A percentile compares a stretch with the other conserved stretches of the same genome.
Conservation (phyloP, 352 stramenopile genomes). For the Bremia lactucae region DNA sequence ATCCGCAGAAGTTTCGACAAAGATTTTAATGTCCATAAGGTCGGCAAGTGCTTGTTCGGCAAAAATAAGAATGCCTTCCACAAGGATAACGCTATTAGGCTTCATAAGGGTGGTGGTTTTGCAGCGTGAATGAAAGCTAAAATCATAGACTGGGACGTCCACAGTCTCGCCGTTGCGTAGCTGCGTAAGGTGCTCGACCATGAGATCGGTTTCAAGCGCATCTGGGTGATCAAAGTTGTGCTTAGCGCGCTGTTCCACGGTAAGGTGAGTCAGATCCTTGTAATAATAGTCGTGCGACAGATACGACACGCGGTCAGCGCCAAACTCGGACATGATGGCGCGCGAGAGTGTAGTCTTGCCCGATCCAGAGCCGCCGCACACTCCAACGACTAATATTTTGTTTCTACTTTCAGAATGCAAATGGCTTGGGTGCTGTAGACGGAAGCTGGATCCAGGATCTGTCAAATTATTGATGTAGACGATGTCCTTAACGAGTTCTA, state of each 20-base stretch:
- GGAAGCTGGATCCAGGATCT: slow-evolving; percentile 29
- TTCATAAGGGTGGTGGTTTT: slow-evolving; percentile 66
- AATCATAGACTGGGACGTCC: slow-evolving; percentile 91
- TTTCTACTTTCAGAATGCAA: slow-evolving; percentile 43
- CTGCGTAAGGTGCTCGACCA: slow-evolving; percentile 86
- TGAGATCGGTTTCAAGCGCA: slow-evolving; percentile 90
- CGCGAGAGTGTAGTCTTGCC: slow-evolving; percentile 88
- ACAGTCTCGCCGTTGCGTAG: slow-evolving; percentile 83
- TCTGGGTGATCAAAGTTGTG: slow-evolving; percentile 98
- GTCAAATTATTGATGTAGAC: slow-evolving; percentile 77
- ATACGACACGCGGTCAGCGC: slow-evolving; percentile 84
- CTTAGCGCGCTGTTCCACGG: slow-evolving; percentile 78
- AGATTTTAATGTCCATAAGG: slow-evolving; percentile 96
- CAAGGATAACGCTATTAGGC: slow-evolving; percentile 88
- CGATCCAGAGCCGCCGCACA: slow-evolving; percentile 86
- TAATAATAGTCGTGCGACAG: slow-evolving; percentile 97
- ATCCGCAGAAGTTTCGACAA: slow-evolving; percentile 92
- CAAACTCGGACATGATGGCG: slow-evolving; percentile 85
- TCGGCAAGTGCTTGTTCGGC: slow-evolving; percentile 80
- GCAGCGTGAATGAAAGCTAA: slow-evolving; percentile 88
- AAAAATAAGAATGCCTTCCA: slow-evolving; percentile 97
- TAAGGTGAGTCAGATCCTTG: slow-evolving; percentile 85
- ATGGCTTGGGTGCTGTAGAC: slow-evolving; percentile 24
- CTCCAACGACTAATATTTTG: slow-evolving; percentile 84
- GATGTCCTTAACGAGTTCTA: slow-evolving; percentile 76